These are phyloP conservation scores for Wolfiporia cocos DNA, from an alignment of 1,284 basidiomycete species.

Conservation along the genomic window DNA sequence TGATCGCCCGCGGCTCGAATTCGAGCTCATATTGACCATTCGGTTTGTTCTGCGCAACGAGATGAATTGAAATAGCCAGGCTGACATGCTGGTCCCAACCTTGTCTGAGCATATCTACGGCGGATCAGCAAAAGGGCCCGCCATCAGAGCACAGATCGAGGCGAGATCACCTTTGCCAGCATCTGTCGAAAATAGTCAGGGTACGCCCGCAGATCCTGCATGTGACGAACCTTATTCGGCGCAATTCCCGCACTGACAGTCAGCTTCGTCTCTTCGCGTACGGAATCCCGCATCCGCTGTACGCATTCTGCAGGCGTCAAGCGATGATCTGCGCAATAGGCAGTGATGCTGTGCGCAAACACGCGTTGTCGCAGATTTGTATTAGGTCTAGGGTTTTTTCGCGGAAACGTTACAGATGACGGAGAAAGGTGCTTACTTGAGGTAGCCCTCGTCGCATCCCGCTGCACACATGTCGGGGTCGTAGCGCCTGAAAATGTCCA, in stretches of 20 bases:
- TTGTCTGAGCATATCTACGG: slow-evolving; percentile 88
- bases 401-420: neutral
- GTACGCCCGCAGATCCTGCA: neutral
- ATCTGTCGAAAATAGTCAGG: slow-evolving; percentile 13
- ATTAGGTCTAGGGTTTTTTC: neutral
- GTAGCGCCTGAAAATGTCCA: slow-evolving; percentile 68
- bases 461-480: slow-evolving; percentile 78
- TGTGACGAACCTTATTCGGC: slow-evolving; percentile 62
- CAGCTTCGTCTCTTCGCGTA: slow-evolving; percentile 72
- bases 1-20: slow-evolving; percentile 60
- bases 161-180: slow-evolving; percentile 22
- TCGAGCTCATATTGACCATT: slow-evolving; percentile 84
- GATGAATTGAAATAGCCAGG: too few species aligned
- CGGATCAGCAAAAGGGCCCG: neutral
- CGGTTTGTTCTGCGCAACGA: slow-evolving; percentile 88
- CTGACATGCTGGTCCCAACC: too few species aligned
- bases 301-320: slow-evolving; percentile 74
- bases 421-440: slow-evolving; percentile 74
- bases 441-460: slow-evolving; percentile 85
- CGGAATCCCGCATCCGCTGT: slow-evolving; percentile 63
- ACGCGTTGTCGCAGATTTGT: neutral
- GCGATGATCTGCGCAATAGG: slow-evolving; percentile 64
- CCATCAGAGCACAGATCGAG: too few species aligned
- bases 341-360: slow-evolving; percentile 78
- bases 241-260: slow-evolving; percentile 95